Evolutionary conservation across 73 alveolate species (phyloP).

Genomic region (Tetrahymena elliotti): DNA sequence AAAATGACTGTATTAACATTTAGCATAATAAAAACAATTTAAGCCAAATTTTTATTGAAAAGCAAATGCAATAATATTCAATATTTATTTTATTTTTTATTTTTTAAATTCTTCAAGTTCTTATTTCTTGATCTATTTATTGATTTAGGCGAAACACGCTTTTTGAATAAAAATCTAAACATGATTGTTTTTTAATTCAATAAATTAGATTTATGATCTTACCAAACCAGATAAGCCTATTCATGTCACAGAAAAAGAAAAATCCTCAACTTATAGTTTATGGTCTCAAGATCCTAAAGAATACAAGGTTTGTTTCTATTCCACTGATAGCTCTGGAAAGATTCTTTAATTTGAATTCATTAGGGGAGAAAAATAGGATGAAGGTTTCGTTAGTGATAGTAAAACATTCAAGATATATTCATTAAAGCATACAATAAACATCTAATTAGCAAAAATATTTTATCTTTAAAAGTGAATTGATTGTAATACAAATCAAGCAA

Average conservation of each 20-base stretch:
- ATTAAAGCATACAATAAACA: too few relatives aligned
- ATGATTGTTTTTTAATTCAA: background rate
- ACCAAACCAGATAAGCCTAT: background rate
- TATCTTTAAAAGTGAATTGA: too few relatives aligned
- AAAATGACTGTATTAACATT: background rate
- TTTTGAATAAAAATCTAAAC: too few relatives aligned
- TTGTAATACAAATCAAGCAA: background rate
- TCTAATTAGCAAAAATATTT: too few relatives aligned
- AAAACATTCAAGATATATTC: background rate
- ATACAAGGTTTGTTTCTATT: background rate
- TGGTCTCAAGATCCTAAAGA: background rate
- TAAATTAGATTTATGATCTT: background rate
- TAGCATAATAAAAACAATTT: background rate
- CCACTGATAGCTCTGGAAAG: background rate
- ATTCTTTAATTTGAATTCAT: background rate
- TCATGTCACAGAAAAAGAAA: background rate
- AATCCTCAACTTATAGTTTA: background rate
- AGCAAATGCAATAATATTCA: background rate
- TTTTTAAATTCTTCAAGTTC: too few relatives aligned
- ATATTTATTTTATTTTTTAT: too few relatives aligned
- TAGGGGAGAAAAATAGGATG: background rate
- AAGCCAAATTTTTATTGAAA: too few relatives aligned
- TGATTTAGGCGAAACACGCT: too few relatives aligned
- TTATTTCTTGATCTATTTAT: too few relatives aligned
- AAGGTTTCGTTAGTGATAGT: background rate